Base-by-base conservation (phyloP, 2,329 filamentous ascomycete species). In the Xylariaceae sp. region DNA sequence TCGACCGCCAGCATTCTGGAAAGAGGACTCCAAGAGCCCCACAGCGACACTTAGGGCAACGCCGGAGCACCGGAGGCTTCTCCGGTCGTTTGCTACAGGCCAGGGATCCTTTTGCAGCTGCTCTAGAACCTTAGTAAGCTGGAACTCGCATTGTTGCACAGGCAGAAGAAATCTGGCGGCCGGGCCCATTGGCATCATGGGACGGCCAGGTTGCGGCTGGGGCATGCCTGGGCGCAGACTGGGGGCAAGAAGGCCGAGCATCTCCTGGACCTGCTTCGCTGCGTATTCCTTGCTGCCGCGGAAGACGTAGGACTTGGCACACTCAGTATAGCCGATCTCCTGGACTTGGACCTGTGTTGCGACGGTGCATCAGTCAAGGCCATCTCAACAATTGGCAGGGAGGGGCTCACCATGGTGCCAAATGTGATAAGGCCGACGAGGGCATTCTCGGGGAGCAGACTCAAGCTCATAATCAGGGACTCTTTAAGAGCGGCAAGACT, bases 181-280 rank as follows among this genome's bases (percentile, higher is more conserved):
- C 40, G 91, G 85, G 34, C 89, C 88, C 67, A 88, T 83, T 10
- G 86, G 80, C 56, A 86, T 78, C 55, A 82, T 79, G 33, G 85
- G 82, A 40, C 88, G 82, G 52, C 88, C 88, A 37, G 87, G 84
- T 58, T 86, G 83, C 52, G 82, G 80, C 54, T 83, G 83, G 48
- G 81, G 81, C 68, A 86, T 81, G 44, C 82, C 82, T 20, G 90
- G 89, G 54, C 93, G 83, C 53, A 89, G 67, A 27, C 82, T 82
- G 20, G 86, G 75, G 17, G 85, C 79, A 38, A 84, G 76, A 44
- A 96, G 76, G 22, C 91, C 93, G 40, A 98, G 83, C 93, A 98
- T 98, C 64, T 98, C 93, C 68, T 97, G 92, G n/a, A 98, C 90
- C 66, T 97, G 91, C 72, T 97, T 97, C 43, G 91, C 88, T n/a